Base-by-base conservation (phyloP, 2,329 filamentous ascomycete genomes). In the Lasiodiplodia sp. region DNA sequence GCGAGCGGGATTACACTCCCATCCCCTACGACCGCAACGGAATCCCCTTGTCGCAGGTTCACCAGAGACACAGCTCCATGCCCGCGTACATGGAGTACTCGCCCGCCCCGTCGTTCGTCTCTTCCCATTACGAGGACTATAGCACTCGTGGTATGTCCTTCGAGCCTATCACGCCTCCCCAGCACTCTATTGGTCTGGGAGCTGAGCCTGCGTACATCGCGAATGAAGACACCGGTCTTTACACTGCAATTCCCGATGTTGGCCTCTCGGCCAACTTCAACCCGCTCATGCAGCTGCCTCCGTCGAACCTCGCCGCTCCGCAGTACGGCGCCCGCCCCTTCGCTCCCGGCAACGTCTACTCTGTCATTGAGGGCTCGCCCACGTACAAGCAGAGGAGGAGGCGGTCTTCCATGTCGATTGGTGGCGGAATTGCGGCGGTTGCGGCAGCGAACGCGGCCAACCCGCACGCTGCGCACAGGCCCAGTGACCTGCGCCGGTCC, bases 121-220 rank as follows among this genome's bases (percentile, higher is more conserved):
- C 96, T n/a, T 98, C 96, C 0, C 94, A 97, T 76, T 97, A 95
- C 76, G 96, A 98, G 78, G 95, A 98, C 79, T 99, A 97, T 85
- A 97, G 93, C 87, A 95, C 94, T 78, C 92, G 96, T 69, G 96
- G 94, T 64, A 89, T 98, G 76, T 98, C 95, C 2, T 99, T 95
- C 78, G 96, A 99, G 85, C 96, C 96, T 65, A 89, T 99, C 74
- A 99, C 96, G 0, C 96, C 96, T 69, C 96, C 96, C 18, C 96
- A 98, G 79, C 93, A 97, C 81, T 89, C 92, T 16, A 83, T 96
- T 69, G 90, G 88, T 71, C 90, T 97, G 72, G 88, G 91, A 70
- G 87, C 91, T 51, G 96, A 99, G 84, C 94, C 96, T 11, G 93
- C 96, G 11, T 99, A 98, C 83, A 97, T 99, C 79, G 93, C 95